Percentiles rank a stretch among this genome's conserved stretches.
Evolutionary conservation across 306 rosid genomes (phyloP).

Genomic region (Trifolium repens): DNA sequence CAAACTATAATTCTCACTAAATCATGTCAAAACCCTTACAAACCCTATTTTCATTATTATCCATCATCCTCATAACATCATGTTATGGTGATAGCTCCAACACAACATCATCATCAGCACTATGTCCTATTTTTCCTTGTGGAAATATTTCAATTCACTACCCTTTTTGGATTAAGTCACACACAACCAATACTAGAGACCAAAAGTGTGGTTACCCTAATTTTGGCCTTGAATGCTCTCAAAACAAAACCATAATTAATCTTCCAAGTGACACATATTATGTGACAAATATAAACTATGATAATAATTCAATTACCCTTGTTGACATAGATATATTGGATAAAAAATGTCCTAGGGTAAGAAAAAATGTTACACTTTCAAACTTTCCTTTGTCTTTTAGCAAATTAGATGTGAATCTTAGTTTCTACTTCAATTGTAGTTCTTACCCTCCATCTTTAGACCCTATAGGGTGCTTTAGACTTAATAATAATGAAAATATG

Average conservation of each 20-base stretch:
- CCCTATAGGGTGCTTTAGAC: conserved; percentile 34
- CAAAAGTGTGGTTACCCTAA: conserved; percentile 45
- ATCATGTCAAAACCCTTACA: conserved; percentile 33
- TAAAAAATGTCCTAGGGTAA: conserved; percentile 44
- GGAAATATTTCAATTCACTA: conserved; percentile 37
- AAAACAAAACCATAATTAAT: neutral
- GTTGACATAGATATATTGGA: conserved; percentile 45
- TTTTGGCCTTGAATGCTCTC: conserved; percentile 39
- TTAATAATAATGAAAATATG: neutral
- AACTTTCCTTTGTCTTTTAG: conserved; percentile 33
- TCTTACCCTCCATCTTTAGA: neutral
- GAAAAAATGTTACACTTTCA: conserved; percentile 40
- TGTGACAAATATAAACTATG: conserved; percentile 44
- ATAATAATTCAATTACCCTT: conserved; percentile 32
- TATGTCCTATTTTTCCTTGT: conserved; percentile 31
- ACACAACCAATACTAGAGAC: neutral
- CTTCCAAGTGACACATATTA: conserved; percentile 34
- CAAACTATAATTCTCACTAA: neutral
- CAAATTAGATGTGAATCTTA: conserved; percentile 38
- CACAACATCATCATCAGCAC: conserved; percentile 3
- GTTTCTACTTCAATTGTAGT: conserved; percentile 56
- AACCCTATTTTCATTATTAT: conserved; percentile 6
- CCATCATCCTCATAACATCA: conserved; percentile 34
- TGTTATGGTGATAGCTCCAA: conserved; percentile 9
- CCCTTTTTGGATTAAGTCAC: conserved; percentile 43